Percentiles rank a stretch among this genome's conserved stretches.
These are phyloP conservation scores for Jatropha curcas DNA, from an alignment of 345 rosid genomes.

Conservation along the genomic window DNA sequence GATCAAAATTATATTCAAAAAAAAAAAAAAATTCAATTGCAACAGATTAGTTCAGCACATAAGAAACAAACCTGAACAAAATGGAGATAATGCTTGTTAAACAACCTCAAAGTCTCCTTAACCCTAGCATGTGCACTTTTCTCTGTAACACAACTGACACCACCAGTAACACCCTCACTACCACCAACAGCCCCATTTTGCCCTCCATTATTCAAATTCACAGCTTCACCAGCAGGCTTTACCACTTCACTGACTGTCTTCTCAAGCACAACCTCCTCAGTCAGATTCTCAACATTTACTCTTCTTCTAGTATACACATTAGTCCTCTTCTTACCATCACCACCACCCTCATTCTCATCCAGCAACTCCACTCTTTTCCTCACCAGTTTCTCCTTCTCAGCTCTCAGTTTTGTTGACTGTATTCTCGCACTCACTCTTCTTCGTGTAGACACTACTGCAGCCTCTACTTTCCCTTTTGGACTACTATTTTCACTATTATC, in stretches of 20 bases:
- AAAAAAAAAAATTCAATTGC: background rate
- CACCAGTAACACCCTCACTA: background rate
- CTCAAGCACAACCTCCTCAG: background rate
- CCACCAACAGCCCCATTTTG: slow-evolving; percentile 3
- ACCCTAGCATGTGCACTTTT: slow-evolving; percentile 60
- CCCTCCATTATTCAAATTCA: background rate
- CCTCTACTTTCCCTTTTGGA: background rate
- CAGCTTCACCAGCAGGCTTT: background rate
- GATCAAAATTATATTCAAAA: too few relatives aligned
- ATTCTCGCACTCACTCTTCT: slow-evolving; percentile 49
- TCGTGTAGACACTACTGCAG: background rate
- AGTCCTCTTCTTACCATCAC: slow-evolving; percentile 12
- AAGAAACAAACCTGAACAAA: slow-evolving; percentile 59
- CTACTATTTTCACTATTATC: slow-evolving; percentile 3
- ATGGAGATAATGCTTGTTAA: slow-evolving; percentile 84
- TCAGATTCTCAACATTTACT: slow-evolving; percentile 6
- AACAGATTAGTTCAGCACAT: background rate
- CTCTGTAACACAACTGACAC: slow-evolving; percentile 19
- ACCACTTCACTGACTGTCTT: background rate
- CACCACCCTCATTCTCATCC: slow-evolving; percentile 22
- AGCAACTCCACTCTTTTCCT: slow-evolving; percentile 43
- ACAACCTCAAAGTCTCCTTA: slow-evolving; percentile 63
- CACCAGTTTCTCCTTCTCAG: slow-evolving; percentile 49
- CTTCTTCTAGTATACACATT: slow-evolving; percentile 17
- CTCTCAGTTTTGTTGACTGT: slow-evolving; percentile 31